These are phyloP conservation scores for Plectranthus barbatus DNA, from an alignment of 257 asterid genomes.

Conservation along the genomic window DNA sequence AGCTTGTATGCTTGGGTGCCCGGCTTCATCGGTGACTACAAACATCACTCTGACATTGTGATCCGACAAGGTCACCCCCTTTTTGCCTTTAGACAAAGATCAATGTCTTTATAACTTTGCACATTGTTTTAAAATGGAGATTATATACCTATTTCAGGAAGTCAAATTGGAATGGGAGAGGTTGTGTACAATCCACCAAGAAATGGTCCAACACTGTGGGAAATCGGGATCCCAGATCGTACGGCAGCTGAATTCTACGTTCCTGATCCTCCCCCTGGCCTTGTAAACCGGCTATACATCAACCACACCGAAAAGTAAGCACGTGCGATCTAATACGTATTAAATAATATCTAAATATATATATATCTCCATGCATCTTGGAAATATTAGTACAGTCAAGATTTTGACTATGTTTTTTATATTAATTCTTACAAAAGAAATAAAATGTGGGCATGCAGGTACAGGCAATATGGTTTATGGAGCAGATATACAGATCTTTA, in stretches of 20 bases:
- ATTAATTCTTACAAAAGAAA: neutral
- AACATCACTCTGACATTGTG: slow-evolving; percentile 9
- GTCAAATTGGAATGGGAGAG: slow-evolving; percentile 12
- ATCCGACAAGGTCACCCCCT: slow-evolving; percentile 48
- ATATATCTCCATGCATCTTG: too few relatives aligned
- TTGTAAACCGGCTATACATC: slow-evolving; percentile 26
- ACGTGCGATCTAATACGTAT: too few relatives aligned
- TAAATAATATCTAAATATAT: too few relatives aligned
- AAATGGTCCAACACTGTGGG: too few relatives aligned
- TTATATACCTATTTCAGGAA: slow-evolving; percentile 23
- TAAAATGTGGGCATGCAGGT: slow-evolving; percentile 17
- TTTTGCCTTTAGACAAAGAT: too few relatives aligned
- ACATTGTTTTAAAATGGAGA: too few relatives aligned
- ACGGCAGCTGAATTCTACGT: slow-evolving; percentile 48
- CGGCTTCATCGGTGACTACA: slow-evolving; percentile 63
- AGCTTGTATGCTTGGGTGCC: slow-evolving; percentile 56
- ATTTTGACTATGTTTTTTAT: too few relatives aligned
- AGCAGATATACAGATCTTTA: slow-evolving; percentile 37
- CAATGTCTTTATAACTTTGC: too few relatives aligned
- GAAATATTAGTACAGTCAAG: too few relatives aligned
- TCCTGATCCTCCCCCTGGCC: slow-evolving; percentile 38
- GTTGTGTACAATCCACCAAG: slow-evolving; percentile 40
- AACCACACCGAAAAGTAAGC: slow-evolving; percentile 32
- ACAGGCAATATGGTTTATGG: slow-evolving; percentile 61
- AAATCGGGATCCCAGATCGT: too few relatives aligned